These are phyloP conservation scores for Trametes hirsuta DNA, from an alignment of 1,284 basidiomycete genomes.

Conservation along the genomic window DNA sequence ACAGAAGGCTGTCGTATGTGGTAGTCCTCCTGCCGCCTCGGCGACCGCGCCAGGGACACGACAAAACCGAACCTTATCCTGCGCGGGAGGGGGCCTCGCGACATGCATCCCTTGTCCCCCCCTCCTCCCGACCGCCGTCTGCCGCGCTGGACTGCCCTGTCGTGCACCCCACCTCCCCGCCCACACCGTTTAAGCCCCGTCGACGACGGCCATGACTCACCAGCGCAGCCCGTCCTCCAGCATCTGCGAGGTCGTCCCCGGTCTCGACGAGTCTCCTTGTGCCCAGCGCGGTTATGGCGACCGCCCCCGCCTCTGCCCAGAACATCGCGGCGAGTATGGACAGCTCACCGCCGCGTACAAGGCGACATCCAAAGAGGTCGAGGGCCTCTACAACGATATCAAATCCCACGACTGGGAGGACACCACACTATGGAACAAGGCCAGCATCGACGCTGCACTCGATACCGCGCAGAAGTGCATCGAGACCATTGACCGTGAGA, in stretches of 20 bases:
- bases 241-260: conserved; percentile 6
- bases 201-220: background rate
- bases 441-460: background rate
- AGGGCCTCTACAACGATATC: background rate
- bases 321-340: conserved; percentile 5
- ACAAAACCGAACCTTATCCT: background rate
- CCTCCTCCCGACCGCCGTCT: background rate
- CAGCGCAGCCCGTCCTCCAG: background rate
- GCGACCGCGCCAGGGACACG: background rate
- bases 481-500: background rate
- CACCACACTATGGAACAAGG: conserved; percentile 1
- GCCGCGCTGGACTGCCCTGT: background rate
- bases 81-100: background rate
- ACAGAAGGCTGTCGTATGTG: too few species aligned
- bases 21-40: too few species aligned
- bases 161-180: background rate
- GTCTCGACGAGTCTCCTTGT: background rate
- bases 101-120: background rate
- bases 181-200: background rate
- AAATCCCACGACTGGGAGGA: conserved; percentile 1
- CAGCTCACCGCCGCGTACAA: conserved; percentile 7
- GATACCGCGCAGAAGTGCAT: background rate
- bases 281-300: background rate
- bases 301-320: conserved; percentile 4
- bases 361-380: background rate